Conservation (phyloP, 2,329 filamentous ascomycete genomes). For the Neofusicoccum umdonicola region DNA sequence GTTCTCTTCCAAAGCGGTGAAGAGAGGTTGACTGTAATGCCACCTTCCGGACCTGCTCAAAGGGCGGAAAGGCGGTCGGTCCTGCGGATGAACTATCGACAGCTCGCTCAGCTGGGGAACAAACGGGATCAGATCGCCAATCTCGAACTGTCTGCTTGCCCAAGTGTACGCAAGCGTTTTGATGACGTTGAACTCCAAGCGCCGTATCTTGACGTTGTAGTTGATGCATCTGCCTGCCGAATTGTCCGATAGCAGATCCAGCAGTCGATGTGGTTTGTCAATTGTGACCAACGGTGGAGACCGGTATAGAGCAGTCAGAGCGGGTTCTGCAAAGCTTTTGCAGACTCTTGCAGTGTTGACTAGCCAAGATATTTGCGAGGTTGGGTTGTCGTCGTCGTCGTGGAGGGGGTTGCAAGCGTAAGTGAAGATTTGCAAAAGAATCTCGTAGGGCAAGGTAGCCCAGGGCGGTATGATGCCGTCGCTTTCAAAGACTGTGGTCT, state of each 20-base stretch:
- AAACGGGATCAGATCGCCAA: slow-evolving; percentile 59
- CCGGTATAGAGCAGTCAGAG: slow-evolving; percentile 69
- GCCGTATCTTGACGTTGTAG: slow-evolving; percentile 69
- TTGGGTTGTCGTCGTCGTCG: slow-evolving; percentile 44
- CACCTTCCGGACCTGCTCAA: slow-evolving; percentile 49
- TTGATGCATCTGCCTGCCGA: slow-evolving; percentile 43
- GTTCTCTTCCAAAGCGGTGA: slow-evolving; percentile 59
- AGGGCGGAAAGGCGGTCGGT: slow-evolving; percentile 63
- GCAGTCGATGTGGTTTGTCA: slow-evolving; percentile 46
- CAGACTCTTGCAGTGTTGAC: slow-evolving; percentile 60
- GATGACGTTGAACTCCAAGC: slow-evolving; percentile 66
- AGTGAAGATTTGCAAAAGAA: slow-evolving; percentile 68
- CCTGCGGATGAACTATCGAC: slow-evolving; percentile 68
- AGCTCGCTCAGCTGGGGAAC: slow-evolving; percentile 68
- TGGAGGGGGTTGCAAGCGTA: slow-evolving; percentile 62
- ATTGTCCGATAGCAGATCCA: slow-evolving; percentile 56
- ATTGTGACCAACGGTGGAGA: slow-evolving; percentile 62
- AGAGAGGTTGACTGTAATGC: slow-evolving; percentile 66
- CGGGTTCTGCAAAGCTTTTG: slow-evolving; percentile 67
- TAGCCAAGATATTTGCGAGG: slow-evolving; percentile 59
- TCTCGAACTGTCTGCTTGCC: slow-evolving; percentile 53
- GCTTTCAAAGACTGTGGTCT: slow-evolving; percentile 5
- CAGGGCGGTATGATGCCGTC: slow-evolving; percentile 52
- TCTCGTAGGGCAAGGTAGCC: slow-evolving; percentile 64
- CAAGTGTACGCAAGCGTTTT: slow-evolving; percentile 55